Base-by-base conservation (phyloP, 2,329 filamentous ascomycete species). In the Colletotrichum cordylinicola region DNA sequence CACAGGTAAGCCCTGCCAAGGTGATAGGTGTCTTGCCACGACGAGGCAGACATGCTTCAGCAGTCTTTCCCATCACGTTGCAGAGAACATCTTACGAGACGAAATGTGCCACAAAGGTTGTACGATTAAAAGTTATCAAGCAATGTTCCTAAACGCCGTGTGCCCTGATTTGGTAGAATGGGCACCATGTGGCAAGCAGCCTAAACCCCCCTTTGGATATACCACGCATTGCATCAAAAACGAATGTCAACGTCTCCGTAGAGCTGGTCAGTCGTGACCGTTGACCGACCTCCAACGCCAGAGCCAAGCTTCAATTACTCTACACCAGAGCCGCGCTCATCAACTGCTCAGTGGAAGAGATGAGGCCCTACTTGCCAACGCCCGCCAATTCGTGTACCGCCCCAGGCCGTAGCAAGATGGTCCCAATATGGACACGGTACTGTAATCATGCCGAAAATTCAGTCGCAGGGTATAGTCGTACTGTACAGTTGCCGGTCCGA, bases 391-490 rank as follows among this genome's bases (percentile, higher is more conserved):
- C 39, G 33, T 56, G 27, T 48, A 62, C 33, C 21, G 13, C 24
- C 31, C 37, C 58, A 67, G 21, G 43, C n/a, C 18, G 48, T 55
- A 39, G 35, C 43, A 75, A 52, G 31, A 31, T 39, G 16, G 43
- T 43, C 62, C 39, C 62, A 60, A 27, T 24, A 33, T 39, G 39
- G 43, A 31, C n/a, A 27, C 18, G 48, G 43, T 13, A 27, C 21
- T 43, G 18, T 55, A 60, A 64, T 18, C 31, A 24, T 35, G 72
- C 58, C 56, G 10, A 27, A 64, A 68, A 73, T 27, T 64, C 64
- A 64, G 43, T 67, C 73, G 73, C 73, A 52, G 70, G 70, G 73
- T 75, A 75, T 65, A 62, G 70, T 68, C 73, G 73, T 75, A 75
- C 73, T 75, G 56, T 75, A 75, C 73, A 75, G 31, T 37, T 75